These are phyloP conservation scores for Hypoxylon sp. DNA, from an alignment of 2,329 filamentous ascomycete genomes.

Conservation along the genomic window DNA sequence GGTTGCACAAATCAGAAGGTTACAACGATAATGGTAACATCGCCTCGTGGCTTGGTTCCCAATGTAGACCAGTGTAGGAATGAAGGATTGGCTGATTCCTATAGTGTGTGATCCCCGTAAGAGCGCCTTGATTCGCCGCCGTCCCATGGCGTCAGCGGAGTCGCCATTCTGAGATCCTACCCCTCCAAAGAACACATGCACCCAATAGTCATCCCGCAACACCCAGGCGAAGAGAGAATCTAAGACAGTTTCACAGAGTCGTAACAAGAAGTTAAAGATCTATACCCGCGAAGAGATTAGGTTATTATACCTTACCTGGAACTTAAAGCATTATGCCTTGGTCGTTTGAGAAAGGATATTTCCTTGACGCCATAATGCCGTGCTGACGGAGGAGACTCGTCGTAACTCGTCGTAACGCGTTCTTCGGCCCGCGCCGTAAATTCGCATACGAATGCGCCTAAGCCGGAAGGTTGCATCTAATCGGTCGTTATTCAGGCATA, in stretches of 20 bases:
- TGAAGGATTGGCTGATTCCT: background rate
- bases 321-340: background rate
- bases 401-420: background rate
- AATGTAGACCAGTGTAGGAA: conserved; percentile 9
- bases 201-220: background rate
- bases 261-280: background rate
- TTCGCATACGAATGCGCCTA: conserved; percentile 4
- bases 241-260: background rate
- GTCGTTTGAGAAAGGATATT: background rate
- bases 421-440: conserved; percentile 19
- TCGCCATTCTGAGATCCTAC: background rate
- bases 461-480: conserved; percentile 20
- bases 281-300: background rate
- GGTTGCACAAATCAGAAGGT: conserved; percentile 4
- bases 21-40: conserved; percentile 10
- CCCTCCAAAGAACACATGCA: no score
- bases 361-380: conserved; percentile 3
- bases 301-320: background rate
- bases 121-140: background rate
- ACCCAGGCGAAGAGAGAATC: background rate
- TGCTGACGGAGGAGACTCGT: background rate
- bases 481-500: background rate
- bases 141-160: background rate
- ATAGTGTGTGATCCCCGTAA: background rate
- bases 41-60: conserved; percentile 17